Evolutionary conservation across 2,329 filamentous ascomycete genomes (phyloP).

Genomic region (Claviceps capensis): DNA sequence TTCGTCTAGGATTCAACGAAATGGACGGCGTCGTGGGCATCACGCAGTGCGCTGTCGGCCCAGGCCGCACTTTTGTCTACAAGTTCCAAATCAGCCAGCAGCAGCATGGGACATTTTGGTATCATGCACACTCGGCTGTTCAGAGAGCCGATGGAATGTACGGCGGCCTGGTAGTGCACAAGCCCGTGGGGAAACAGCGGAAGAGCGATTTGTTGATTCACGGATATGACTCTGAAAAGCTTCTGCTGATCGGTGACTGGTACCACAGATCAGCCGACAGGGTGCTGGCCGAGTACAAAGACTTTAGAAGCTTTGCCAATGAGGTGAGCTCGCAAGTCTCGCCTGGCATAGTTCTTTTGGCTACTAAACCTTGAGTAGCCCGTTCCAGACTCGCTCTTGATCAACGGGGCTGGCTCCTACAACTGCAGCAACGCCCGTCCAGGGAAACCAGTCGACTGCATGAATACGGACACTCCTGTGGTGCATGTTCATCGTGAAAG

Average conservation of each 20-base stretch:
- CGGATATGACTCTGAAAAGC: constrained; percentile 19
- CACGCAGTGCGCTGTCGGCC: constrained; percentile 46
- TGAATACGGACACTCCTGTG: constrained; percentile 1
- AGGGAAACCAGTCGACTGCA: constrained; percentile 8
- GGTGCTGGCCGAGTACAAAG: constrained; percentile 14
- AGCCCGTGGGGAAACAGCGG: constrained; percentile 11
- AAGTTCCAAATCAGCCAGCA: constrained; percentile 42
- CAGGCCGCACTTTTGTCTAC: constrained; percentile 37
- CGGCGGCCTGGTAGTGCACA: constrained; percentile 21
- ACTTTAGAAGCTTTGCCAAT: constrained; percentile 7
- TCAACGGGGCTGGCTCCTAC: constrained; percentile 20
- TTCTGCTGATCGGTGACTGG: constrained; percentile 25
- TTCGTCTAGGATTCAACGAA: constrained; percentile 23
- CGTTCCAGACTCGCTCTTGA: constrained; percentile 24
- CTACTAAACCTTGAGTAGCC: constrained; percentile 17
- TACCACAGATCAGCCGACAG: constrained; percentile 23
- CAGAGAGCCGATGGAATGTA: constrained; percentile 21
- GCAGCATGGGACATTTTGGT: constrained; percentile 44
- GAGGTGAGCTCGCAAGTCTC: constrained; percentile 5
- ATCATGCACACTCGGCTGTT: constrained; percentile 48
- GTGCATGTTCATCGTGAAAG: constrained; percentile 4
- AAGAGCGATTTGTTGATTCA: constrained; percentile 5
- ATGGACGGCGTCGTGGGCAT: constrained; percentile 54
- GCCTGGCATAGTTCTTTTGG: not conserved
- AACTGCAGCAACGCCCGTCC: constrained; percentile 11